phyloP scores from a whole-genome alignment of 495 filamentous ascomycete species.

The Trichoderma virens region DNA sequence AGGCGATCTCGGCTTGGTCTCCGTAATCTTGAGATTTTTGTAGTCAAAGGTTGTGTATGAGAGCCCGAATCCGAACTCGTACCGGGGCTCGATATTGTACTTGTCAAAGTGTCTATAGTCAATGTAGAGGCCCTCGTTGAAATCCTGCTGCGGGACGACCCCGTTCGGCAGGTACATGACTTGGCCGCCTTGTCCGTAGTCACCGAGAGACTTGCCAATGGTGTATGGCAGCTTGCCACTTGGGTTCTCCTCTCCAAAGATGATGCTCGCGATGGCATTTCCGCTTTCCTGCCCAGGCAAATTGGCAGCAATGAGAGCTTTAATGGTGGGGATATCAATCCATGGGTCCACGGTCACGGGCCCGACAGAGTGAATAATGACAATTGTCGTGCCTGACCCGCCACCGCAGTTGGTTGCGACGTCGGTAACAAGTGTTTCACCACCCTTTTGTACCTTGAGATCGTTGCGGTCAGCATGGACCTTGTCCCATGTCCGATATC shows the following conservation, averaged over 20 bases:
- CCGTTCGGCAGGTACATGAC: constrained; percentile 69
- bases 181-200: constrained; percentile 75
- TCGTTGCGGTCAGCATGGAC: constrained; percentile 79
- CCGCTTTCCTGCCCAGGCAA: constrained; percentile 89
- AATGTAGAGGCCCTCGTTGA: constrained; percentile 74
- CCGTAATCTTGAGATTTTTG: constrained; percentile 46
- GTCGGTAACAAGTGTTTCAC: constrained; percentile 61
- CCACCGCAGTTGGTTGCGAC: constrained; percentile 65
- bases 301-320: constrained; percentile 78
- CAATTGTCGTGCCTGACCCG: constrained; percentile 61
- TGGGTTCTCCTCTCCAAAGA: constrained; percentile 80
- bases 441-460: constrained; percentile 67
- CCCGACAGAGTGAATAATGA: constrained; percentile 86
- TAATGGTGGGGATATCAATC: constrained; percentile 71
- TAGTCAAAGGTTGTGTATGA: constrained; percentile 79
- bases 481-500: constrained; percentile 52
- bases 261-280: constrained; percentile 71
- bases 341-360: constrained; percentile 79
- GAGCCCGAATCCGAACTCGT: constrained; percentile 72
- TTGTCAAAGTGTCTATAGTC: constrained; percentile 93
- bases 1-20: constrained; percentile 47
- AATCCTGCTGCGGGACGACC: constrained; percentile 73
- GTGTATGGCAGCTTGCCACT: constrained; percentile 88
- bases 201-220: constrained; percentile 67
- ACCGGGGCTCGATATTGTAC: constrained; percentile 55